Conservation (phyloP, 2,329 filamentous ascomycete species). For the Trichoderma sp. region DNA sequence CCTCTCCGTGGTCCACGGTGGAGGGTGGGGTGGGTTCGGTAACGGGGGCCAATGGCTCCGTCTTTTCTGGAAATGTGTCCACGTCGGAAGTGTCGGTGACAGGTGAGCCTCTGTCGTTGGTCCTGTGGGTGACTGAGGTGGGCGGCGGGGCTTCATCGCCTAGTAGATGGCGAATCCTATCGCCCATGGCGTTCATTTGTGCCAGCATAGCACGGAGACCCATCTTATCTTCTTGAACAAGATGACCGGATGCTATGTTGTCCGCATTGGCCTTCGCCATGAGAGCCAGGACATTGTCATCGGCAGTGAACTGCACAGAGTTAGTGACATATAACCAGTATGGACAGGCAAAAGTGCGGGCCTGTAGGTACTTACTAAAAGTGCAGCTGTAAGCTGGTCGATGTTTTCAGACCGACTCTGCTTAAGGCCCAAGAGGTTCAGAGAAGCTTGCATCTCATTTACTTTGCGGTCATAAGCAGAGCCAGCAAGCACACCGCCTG, state of each 20-base stretch:
- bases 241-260: slow-evolving; percentile 44
- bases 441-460: slow-evolving; percentile 65
- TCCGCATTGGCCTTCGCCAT: slow-evolving; percentile 52
- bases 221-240: slow-evolving; percentile 46
- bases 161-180: slow-evolving; percentile 46
- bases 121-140: slow-evolving; percentile 28
- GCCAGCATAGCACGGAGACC: slow-evolving; percentile 52
- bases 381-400: slow-evolving; percentile 57
- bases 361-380: slow-evolving; percentile 59
- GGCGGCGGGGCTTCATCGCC: slow-evolving; percentile 34
- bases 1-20: slow-evolving; percentile 43
- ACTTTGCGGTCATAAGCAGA: slow-evolving; percentile 50
- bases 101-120: slow-evolving; percentile 32
- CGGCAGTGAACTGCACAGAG: slow-evolving; percentile 46
- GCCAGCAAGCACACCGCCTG: slow-evolving; percentile 32
- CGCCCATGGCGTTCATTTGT: slow-evolving; percentile 48
- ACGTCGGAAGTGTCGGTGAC: slow-evolving; percentile 31
- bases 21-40: slow-evolving; percentile 45
- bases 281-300: slow-evolving; percentile 47
- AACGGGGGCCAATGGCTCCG: slow-evolving; percentile 35
- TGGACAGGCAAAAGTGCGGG: neutral
- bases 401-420: slow-evolving; percentile 53
- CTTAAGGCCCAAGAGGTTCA: slow-evolving; percentile 62
- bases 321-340: slow-evolving; percentile 15
- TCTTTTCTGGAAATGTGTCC: slow-evolving; percentile 34